Evolutionary conservation across 2,329 filamentous ascomycete species (phyloP), one percentile per base, ranked within the genome.

Genomic region (Orbilia quercus): DNA sequence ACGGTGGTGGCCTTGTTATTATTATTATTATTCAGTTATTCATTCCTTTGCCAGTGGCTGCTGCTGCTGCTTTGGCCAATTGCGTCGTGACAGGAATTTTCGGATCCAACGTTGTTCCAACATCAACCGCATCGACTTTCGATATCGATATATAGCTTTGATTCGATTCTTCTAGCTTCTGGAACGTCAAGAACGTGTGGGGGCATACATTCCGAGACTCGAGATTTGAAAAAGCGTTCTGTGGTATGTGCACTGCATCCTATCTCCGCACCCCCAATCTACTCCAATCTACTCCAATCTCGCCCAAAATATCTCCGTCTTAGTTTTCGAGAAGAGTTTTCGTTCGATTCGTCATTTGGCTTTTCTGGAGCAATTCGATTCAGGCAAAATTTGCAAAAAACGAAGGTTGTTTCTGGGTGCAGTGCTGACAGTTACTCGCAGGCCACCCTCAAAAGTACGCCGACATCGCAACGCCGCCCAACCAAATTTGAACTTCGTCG

Each of bases 401-500:
- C n/a, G n/a, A 18, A 58, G 42, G 28, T 5, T 4, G 28, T 31
- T 31, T 31, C 28, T 31, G 20, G 14, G 18, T n/a, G n/a, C n/a
- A 58, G 63, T 67, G 63, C 63, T 67, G 63, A 67, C 23, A 57
- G 48, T 42, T 67, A 67, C 53, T 36, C 63, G 63, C 63, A 38
- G 44, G 45, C 44, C n/a, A 23, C 23, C 7, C 64, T 31, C 25
- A 55, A 45, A 69, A 69, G 23, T 62, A 69, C 64, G 64, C 54
- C 55, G 55, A 62, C 55, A 60, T 69, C 64, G 64, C 64, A 69
- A 28, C 34, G 25, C 38, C 42, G 20, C 48, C 50, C 50, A 51
- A 51, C 47, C 23, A 25, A 51, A 23, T 51, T 51, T 16, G 20
- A 31, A 51, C 47, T 9, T 51, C 47, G 22, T 28, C 42, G 42